Evolutionary conservation across 2,329 filamentous ascomycete genomes (phyloP).

Genomic region (Xylaria sp.): DNA sequence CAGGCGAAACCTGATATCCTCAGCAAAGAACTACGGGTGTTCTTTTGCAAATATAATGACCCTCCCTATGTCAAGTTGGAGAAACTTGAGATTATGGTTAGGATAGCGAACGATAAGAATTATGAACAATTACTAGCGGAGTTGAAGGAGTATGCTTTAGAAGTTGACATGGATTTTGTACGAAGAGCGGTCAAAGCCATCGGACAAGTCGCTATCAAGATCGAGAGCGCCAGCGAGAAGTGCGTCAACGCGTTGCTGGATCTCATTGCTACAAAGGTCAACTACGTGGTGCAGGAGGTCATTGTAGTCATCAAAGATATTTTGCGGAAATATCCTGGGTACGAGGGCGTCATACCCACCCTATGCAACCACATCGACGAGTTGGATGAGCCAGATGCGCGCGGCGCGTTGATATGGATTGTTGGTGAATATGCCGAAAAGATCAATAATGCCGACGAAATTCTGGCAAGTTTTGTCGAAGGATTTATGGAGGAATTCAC

Average conservation of each 20-base stretch:
- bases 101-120: conserved; percentile 97
- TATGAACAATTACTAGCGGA: conserved; percentile 94
- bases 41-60: conserved; percentile 99
- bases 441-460: conserved; percentile 98
- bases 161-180: conserved; percentile 99
- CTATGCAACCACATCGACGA: conserved; percentile 97
- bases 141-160: conserved; percentile 94
- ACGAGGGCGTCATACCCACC: conserved; percentile 96
- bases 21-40: conserved; percentile 95
- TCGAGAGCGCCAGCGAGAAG: conserved; percentile 91
- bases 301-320: conserved; percentile 99
- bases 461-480: conserved; percentile 88
- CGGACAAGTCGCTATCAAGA: conserved; percentile 98
- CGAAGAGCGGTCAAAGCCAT: conserved; percentile 93
- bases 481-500: conserved; percentile 96
- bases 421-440: conserved; percentile 99
- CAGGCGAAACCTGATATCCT: conserved; percentile 97
- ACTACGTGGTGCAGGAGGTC: conserved; percentile 98
- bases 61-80: conserved; percentile 96
- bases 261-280: conserved; percentile 95
- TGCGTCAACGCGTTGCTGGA: conserved; percentile 94
- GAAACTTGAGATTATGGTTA: conserved; percentile 98
- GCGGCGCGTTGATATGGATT: conserved; percentile 96
- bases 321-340: conserved; percentile 94
- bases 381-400: conserved; percentile 88